Percentiles rank a stretch among this genome's conserved stretches.
phyloP scores from a whole-genome alignment of 2,329 filamentous ascomycete genomes.

The Aspergillus texensis region DNA sequence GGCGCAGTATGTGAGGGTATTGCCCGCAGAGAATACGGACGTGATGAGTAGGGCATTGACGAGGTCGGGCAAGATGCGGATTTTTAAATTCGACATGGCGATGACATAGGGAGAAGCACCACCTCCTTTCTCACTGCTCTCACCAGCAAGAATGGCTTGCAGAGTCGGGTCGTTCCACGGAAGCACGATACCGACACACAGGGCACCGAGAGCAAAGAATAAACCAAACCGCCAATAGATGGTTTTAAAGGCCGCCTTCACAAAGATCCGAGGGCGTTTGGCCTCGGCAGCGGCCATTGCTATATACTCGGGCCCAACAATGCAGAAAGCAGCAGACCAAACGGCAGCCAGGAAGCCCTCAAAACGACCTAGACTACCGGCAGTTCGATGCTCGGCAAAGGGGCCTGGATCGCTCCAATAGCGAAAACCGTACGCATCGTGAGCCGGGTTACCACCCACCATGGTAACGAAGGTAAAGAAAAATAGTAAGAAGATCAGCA shows the following conservation, averaged over 20 bases:
- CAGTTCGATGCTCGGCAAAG: slow-evolving; percentile 64
- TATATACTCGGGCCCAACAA: slow-evolving; percentile 59
- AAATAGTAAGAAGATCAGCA: slow-evolving; percentile 30
- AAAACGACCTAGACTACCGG: slow-evolving; percentile 61
- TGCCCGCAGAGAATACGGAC: slow-evolving; percentile 66
- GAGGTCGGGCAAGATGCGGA: slow-evolving; percentile 64
- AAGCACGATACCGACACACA: slow-evolving; percentile 69
- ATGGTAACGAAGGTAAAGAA: slow-evolving; percentile 70
- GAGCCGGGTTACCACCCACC: slow-evolving; percentile 73
- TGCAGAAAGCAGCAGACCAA: slow-evolving; percentile 66
- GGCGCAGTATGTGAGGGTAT: slow-evolving; percentile 65
- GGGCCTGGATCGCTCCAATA: slow-evolving; percentile 65
- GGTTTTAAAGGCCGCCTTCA: slow-evolving; percentile 72
- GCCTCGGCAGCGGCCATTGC: slow-evolving; percentile 65
- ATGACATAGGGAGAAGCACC: slow-evolving; percentile 61
- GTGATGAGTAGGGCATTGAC: slow-evolving; percentile 71
- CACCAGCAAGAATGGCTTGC: slow-evolving; percentile 23
- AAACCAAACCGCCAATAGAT: slow-evolving; percentile 72
- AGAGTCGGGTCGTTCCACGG: slow-evolving; percentile 66
- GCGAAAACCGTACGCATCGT: slow-evolving; percentile 70
- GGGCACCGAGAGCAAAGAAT: slow-evolving; percentile 72
- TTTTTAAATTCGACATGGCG: slow-evolving; percentile 65
- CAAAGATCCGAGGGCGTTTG: slow-evolving; percentile 65
- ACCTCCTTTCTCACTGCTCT: slow-evolving; percentile 7
- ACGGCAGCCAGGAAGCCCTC: slow-evolving; percentile 64